Base-by-base conservation (phyloP, 306 rosid species). In the Gastrolobium villosum region DNA sequence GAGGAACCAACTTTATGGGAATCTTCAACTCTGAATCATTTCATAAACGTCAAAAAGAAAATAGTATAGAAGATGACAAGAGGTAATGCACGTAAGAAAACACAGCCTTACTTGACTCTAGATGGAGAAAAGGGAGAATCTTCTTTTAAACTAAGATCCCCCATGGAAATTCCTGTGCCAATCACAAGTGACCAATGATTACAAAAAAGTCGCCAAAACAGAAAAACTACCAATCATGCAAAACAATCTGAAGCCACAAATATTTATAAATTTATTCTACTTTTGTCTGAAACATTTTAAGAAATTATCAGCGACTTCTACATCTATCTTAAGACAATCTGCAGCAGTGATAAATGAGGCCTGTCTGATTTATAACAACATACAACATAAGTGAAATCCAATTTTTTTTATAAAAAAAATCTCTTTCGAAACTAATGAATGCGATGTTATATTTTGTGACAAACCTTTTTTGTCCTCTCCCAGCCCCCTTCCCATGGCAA, bases 401-500 rank as follows among this genome's bases (percentile, higher is more conserved):
- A 20, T 20, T 20, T 40, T 31, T 1, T 30, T 41, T 7, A 10
- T 13, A 41, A 36, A 55, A 46, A 3, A 40, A 28, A 55, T 35
- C 41, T 3, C 43, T 10, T 36, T 9, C 49, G 9, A 75, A 54
- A 37, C 53, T 52, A 75, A 78, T 56, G 59, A 54, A 5, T 65
- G 28, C 35, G 62, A 49, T 52, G 66, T 53, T 57, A 52, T 30
- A 20, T 40, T 39, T 57, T 35, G 63, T 32, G 63, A 79, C 89
- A 67, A 72, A 95, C 98, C 97, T 89, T 95, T 91, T 82, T 93
- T 95, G 85, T 95, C 99, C 65, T 95, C 98, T 2, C 90, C 90
- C 50, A 83, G 98, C 76, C 93, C 99, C 85, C 88, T 95, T 7
- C 97, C 99, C 99, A 93, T 91, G 43, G 99, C 99, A 81, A 95